Conservation (phyloP, 2,329 filamentous ascomycete genomes). For the Dactylellina parvicollis region DNA sequence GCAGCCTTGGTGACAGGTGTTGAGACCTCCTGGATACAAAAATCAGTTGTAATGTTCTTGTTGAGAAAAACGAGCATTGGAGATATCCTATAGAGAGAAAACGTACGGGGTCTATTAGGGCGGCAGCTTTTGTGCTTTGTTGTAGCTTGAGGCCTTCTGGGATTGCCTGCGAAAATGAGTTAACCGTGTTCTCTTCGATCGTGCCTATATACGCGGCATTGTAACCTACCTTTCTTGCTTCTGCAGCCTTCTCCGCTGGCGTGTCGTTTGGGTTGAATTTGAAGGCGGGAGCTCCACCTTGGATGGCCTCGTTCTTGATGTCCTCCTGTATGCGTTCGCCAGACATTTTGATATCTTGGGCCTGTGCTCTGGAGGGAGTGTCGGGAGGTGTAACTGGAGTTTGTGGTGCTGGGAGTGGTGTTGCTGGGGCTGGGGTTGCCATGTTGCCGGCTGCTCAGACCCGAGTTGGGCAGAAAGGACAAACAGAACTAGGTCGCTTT, state of each 20-base stretch:
- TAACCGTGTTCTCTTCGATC: slow-evolving; percentile 72
- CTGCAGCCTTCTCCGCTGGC: slow-evolving; percentile 82
- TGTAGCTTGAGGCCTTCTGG: slow-evolving; percentile 48
- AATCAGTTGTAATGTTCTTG: slow-evolving; percentile 20
- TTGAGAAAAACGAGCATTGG: slow-evolving; percentile 3
- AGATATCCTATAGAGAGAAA: slow-evolving; percentile 12
- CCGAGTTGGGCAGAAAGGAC: slow-evolving; percentile 40
- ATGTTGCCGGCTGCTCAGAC: slow-evolving; percentile 36
- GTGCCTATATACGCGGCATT: neutral
- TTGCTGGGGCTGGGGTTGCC: slow-evolving; percentile 34
- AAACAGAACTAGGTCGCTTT: slow-evolving; percentile 25
- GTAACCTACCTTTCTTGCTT: slow-evolving; percentile 67
- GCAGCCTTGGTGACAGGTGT: slow-evolving; percentile 32
- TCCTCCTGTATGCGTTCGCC: slow-evolving; percentile 65
- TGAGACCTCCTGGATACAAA: slow-evolving; percentile 26
- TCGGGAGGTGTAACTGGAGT: slow-evolving; percentile 52
- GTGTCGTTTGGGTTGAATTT: slow-evolving; percentile 87
- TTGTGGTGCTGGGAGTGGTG: slow-evolving; percentile 16
- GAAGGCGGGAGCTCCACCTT: slow-evolving; percentile 81
- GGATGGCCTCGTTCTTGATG: slow-evolving; percentile 79
- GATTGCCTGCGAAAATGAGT: slow-evolving; percentile 55
- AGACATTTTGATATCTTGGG: slow-evolving; percentile 38
- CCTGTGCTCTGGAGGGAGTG: slow-evolving; percentile 38
- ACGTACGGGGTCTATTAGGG: slow-evolving; percentile 43
- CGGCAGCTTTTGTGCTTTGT: slow-evolving; percentile 45